phyloP scores from a whole-genome alignment of 225 moss, liverwort and hornwort genomes.

The Thuidium tamariscinum region DNA sequence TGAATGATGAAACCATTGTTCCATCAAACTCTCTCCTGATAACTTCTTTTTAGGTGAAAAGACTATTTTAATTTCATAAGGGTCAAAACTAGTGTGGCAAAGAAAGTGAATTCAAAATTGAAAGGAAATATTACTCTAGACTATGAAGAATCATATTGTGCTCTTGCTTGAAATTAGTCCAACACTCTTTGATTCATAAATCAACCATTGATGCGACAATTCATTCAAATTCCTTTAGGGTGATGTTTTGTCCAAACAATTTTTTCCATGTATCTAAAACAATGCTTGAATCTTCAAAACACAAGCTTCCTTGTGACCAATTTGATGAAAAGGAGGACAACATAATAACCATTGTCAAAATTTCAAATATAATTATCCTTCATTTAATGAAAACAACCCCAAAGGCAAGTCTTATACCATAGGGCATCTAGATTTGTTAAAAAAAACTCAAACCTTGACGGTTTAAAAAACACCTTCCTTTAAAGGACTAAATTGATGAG shows the following conservation, averaged over 20 bases:
- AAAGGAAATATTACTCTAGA: not conserved
- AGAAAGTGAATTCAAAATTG: not conserved
- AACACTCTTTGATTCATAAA: not conserved
- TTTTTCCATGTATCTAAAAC: not conserved
- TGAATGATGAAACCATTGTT: not conserved
- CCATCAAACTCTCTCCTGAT: not conserved
- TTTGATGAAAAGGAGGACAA: not conserved
- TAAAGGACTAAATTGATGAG: not conserved
- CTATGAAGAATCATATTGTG: not conserved
- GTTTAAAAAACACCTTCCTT: not conserved
- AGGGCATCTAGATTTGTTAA: not conserved
- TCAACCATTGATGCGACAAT: not conserved
- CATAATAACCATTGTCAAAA: too few species aligned
- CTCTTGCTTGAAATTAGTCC: fast-evolving
- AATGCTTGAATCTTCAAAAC: not conserved
- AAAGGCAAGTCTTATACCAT: not conserved
- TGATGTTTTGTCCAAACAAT: not conserved
- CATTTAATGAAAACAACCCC: too few species aligned
- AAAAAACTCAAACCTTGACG: not conserved
- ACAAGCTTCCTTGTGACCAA: not conserved
- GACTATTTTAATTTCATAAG: not conserved
- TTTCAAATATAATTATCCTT: too few species aligned
- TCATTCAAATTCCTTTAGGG: not conserved
- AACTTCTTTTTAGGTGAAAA: not conserved
- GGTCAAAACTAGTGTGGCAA: not conserved